These are phyloP conservation scores for Penicillium bovifimosum DNA, from an alignment of 495 filamentous ascomycete species.

Conservation along the genomic window DNA sequence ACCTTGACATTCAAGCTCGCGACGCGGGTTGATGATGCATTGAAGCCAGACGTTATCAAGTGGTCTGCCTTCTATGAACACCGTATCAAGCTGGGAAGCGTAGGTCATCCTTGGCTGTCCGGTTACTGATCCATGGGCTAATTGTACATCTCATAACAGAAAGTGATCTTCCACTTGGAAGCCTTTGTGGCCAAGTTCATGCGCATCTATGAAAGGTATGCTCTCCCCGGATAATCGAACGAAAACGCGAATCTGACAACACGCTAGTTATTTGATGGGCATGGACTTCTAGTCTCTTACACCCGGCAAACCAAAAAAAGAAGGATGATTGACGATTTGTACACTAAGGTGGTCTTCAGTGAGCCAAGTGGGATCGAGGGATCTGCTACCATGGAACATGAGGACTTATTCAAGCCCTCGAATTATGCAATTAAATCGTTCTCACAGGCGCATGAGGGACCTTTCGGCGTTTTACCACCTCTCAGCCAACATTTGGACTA, in stretches of 20 bases:
- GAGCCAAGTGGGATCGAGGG: not conserved
- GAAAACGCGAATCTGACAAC: constrained; percentile 16
- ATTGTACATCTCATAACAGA: constrained; percentile 40
- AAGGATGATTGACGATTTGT: constrained; percentile 34
- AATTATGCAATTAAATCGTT: not conserved
- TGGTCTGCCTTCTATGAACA: constrained; percentile 98
- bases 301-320: constrained; percentile 11
- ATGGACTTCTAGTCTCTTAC: constrained; percentile 62
- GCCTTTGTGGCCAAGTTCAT: constrained; percentile 98
- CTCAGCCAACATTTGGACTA: not conserved
- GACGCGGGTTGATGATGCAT: constrained; percentile 72
- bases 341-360: constrained; percentile 11
- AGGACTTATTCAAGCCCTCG: not conserved
- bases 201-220: constrained; percentile 79
- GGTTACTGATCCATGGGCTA: constrained; percentile 8
- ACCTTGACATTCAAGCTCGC: constrained; percentile 90
- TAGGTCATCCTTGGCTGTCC: constrained; percentile 21
- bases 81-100: constrained; percentile 75
- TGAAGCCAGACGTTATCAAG: constrained; percentile 88
- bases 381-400: not conserved
- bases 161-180: constrained; percentile 96
- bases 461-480: constrained; percentile 7
- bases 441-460: constrained; percentile 13
- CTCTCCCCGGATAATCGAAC: not conserved
- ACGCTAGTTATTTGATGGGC: constrained; percentile 71